phyloP scores from a whole-genome alignment of 768 basidiomycete species.

The Phanerochaete sordida region DNA sequence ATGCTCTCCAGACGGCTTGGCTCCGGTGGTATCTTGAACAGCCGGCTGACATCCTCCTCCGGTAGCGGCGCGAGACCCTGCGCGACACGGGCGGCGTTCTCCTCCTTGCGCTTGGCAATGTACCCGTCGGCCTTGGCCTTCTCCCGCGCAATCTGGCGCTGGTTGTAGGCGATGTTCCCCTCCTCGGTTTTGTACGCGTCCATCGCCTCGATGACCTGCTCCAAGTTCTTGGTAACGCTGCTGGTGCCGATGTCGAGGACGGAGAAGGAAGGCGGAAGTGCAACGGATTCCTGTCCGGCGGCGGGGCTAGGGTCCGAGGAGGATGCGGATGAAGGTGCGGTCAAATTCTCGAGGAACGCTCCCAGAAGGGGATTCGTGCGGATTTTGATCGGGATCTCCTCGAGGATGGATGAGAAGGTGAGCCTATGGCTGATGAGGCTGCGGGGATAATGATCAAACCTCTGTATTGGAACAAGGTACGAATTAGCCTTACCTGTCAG shows the following conservation, averaged over 20 bases:
- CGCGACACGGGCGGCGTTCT: conserved; percentile 72
- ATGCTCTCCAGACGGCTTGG: conserved; percentile 86
- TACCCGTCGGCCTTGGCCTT: conserved; percentile 74
- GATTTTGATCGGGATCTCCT: conserved; percentile 82
- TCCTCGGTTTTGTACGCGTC: conserved; percentile 89
- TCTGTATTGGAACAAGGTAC: neutral
- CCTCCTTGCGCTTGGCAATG: conserved; percentile 84
- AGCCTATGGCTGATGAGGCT: conserved; percentile 79
- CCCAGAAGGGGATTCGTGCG: conserved; percentile 77
- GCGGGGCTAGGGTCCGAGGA: conserved; percentile 29
- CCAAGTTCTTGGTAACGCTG: conserved; percentile 71
- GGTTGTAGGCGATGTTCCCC: conserved; percentile 85
- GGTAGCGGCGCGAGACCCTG: conserved; percentile 86
- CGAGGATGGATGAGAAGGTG: conserved; percentile 82
- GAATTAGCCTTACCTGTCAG: conserved; percentile 62
- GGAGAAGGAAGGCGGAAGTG: conserved; percentile 60
- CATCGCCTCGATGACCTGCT: conserved; percentile 81
- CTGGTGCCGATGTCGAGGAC: conserved; percentile 67
- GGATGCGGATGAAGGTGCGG: conserved; percentile 41
- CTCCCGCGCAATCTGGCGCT: conserved; percentile 86
- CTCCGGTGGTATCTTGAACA: conserved; percentile 87
- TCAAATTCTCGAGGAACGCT: conserved; percentile 71
- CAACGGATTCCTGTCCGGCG: conserved; percentile 35
- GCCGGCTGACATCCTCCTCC: conserved; percentile 76
- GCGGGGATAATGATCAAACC: neutral